Conservation (phyloP, 179 eudicot species). For the Pouteria campechiana region DNA sequence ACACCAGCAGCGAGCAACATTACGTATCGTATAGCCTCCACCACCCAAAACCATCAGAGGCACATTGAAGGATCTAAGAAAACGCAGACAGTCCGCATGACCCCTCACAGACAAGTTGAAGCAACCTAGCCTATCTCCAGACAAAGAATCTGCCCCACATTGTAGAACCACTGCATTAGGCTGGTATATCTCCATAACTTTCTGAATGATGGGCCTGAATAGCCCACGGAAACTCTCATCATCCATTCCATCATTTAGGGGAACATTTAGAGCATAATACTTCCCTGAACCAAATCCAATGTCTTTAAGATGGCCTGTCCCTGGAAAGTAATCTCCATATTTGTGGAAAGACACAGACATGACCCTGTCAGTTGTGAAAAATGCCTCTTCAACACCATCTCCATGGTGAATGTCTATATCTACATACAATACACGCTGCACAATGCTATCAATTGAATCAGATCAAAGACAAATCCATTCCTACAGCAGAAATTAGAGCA, state of each 20-base stretch:
- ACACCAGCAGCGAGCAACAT: slow-evolving; percentile 98
- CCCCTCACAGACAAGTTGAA: slow-evolving; percentile 93
- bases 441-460: neutral
- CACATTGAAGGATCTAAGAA: slow-evolving; percentile 82
- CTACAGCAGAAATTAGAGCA: too few species aligned
- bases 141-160: slow-evolving; percentile 95
- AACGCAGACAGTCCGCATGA: slow-evolving; percentile 84
- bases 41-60: slow-evolving; percentile 96
- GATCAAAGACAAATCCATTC: too few species aligned
- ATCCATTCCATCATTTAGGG: slow-evolving; percentile 76
- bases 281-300: slow-evolving; percentile 60
- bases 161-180: slow-evolving; percentile 95
- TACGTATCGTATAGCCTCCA: slow-evolving; percentile 88
- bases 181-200: slow-evolving; percentile 88
- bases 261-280: slow-evolving; percentile 82
- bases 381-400: slow-evolving; percentile 96
- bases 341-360: slow-evolving; percentile 95
- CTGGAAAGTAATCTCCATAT: slow-evolving; percentile 84
- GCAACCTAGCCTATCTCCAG: slow-evolving; percentile 92
- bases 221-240: slow-evolving; percentile 66
- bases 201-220: slow-evolving; percentile 70
- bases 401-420: slow-evolving; percentile 93
- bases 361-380: slow-evolving; percentile 83
- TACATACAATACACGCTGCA: slow-evolving; percentile 81
- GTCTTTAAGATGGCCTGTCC: slow-evolving; percentile 84